Evolutionary conservation across 2,329 filamentous ascomycete species (phyloP), one percentile per base, ranked within the genome.

Genomic region (Monilinia polystroma): DNA sequence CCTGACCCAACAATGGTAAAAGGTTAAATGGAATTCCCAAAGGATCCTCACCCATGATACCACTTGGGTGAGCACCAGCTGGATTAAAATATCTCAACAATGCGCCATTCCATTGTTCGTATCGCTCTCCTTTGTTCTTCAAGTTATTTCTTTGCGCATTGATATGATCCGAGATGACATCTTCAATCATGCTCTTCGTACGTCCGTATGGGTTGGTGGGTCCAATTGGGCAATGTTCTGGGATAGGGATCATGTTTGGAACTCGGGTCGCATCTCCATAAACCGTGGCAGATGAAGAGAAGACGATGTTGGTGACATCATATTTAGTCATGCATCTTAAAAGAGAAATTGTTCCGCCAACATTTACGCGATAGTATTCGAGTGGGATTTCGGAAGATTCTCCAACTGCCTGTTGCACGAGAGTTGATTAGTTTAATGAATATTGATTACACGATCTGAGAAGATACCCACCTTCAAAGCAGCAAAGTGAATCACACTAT

Each of bases 401-500:
- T 76, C 95, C 95, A 68, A 99, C 95, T 57, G 96, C 94, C 92
- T 96, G 73, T 43, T 14, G 54, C 55, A 23, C 26, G 20, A 20
- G 16, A 38, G 66, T 72, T 66, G 71, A 64, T 60, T 43, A 56
- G 54, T 54, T 54, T 51, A 32, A 32, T 43, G 47, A 47, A 18
- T 26, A 18, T 43, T 57, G 26, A n/a, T n/a, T n/a, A 20, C 26
- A 6, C 18, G 35, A 23, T 41, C 1, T 23, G 18, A 12, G 8
- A n/a, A 43, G 54, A 16, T 41, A 5, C 81, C 74, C 80, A 90
- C 92, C 90, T 99, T 99, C 73, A 99, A 85, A 32, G 95, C 95
- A 71, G 95, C 96, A 78, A 99, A 99, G 84, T 99, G 95, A 75
- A 99, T 98, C 72, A 98, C 95, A 78, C 92, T 97, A 85, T 97